Base-by-base conservation (phyloP, 1,284 basidiomycete genomes). In the Vanrija pseudolonga region DNA sequence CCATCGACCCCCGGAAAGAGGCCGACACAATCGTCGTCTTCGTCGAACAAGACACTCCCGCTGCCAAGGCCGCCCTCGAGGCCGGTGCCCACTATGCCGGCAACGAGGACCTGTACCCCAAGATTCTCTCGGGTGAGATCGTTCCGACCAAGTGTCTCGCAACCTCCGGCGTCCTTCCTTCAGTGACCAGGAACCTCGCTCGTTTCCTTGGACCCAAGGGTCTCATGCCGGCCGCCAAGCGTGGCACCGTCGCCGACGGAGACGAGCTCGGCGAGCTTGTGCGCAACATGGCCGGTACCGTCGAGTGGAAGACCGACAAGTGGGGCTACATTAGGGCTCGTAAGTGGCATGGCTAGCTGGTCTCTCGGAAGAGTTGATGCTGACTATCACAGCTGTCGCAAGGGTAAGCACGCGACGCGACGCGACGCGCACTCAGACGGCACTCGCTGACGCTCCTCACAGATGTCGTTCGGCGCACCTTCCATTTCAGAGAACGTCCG, bases 221-320 rank as follows among this genome's bases (percentile, higher is more conserved):
- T 59, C 77, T 98, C 50, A 98, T 98, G 92, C 95, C 95, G 15
- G 90, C 89, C 8, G 88, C 88, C 59, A 87, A 94, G 75, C 83
- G 95, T 61, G 95, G 95, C 3, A 96, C 94, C 0, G 95, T 98
- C 8, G 90, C 89, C 0, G 87, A 91, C 51, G 89, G 95, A 56
- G 60, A 61, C 32, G 68, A 71, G 45, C 81, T 96, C 53, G 85
- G 80, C 15, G 84, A 85, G 15, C 91, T 88, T 56, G 86, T 98
- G 56, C 81, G 84, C 63, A 84, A 86, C 56, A 82, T 95, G 24
- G 84, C 85, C 51, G 90, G 89, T 12, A 87, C 86, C 12, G 85
- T 87, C 53, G 92, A 97, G 72, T 98, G 94, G 93, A 89, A 86
- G 73, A 89, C 90, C 12, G 92, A 98, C 77, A 87, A 88, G 70